Base-by-base conservation (phyloP, 2,329 filamentous ascomycete genomes). In the Conoideocrella luteorostrata region DNA sequence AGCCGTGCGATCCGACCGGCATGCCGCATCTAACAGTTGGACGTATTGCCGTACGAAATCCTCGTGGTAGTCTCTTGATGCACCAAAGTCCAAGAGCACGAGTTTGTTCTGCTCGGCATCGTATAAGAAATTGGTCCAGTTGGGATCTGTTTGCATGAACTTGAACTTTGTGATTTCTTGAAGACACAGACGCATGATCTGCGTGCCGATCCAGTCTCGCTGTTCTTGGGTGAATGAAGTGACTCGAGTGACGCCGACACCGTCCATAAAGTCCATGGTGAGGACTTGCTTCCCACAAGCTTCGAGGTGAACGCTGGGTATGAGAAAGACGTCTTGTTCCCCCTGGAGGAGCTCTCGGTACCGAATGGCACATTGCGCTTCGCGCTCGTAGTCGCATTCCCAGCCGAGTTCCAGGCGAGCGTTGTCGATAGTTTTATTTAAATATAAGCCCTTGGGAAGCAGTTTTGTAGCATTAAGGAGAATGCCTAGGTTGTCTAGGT, bases 141-240 rank as follows among this genome's bases (percentile, higher is more conserved):
- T 98, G 32, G 93, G 93, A 60, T 98, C 93, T 5, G 93, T 98
- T 68, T 98, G 93, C 93, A 98, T 98, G 70, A 95, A 97, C 48
- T 76, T 82, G 77, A 96, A 97, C 65, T 95, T 88, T 51, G 84
- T 84, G 54, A 97, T 91, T 67, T 97, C 93, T 46, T 90, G 84
- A 30, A 97, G 76, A 60, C 89, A 97, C 10, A 98, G 81, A 4
- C 89, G 86, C 41, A 97, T 77, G 52, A 97, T 87, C 57, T 97
- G 87, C 1, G 88, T 93, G 42, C 93, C 93, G 57, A 98, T 95
- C 88, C 90, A 96, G 69, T 98, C 89, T 47, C 84, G 82, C 63
- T 97, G 88, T 40, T 80, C 73, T 60, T 97, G 91, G 0, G 78
- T 82, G 46, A 97, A 82, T 13, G 75, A 75, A 35, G 76, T 72